Percentiles rank a stretch among this genome's conserved stretches.
phyloP scores from a whole-genome alignment of 2,329 filamentous ascomycete genomes.

The Paraconiothyrium sp. region DNA sequence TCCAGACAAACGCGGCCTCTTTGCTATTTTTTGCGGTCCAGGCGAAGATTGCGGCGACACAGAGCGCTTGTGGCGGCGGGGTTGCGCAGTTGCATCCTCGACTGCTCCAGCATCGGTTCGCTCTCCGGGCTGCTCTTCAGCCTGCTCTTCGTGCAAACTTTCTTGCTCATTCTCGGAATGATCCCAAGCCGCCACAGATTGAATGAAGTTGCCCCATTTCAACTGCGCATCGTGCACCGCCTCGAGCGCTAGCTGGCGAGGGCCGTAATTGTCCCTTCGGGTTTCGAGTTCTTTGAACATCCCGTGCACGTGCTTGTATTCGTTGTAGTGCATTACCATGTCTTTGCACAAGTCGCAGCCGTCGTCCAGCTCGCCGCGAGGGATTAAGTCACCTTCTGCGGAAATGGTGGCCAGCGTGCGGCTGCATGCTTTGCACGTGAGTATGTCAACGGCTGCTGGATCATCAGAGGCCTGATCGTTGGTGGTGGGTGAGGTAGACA shows the following conservation, averaged over 20 bases:
- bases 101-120: not conserved
- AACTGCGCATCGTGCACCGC: constrained; percentile 27
- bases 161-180: constrained; percentile 1
- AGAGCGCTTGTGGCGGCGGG: constrained; percentile 12
- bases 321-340: constrained; percentile 27
- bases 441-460: not conserved
- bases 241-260: constrained; percentile 25
- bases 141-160: too few species aligned
- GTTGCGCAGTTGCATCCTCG: not conserved
- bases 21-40: not conserved
- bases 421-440: constrained; percentile 22
- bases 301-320: constrained; percentile 24
- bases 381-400: constrained; percentile 16
- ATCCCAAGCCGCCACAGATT: constrained; percentile 18
- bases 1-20: constrained; percentile 4
- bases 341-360: constrained; percentile 31
- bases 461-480: not conserved
- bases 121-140: not conserved
- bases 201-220: constrained; percentile 39
- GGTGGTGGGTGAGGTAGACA: not conserved
- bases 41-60: not conserved
- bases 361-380: constrained; percentile 7
- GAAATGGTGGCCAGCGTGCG: constrained; percentile 23
- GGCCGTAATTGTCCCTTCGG: constrained; percentile 25
- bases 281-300: constrained; percentile 23